Evolutionary conservation across 1,284 basidiomycete genomes (phyloP).

Genomic region (Cutaneotrichosporon cavernicola): DNA sequence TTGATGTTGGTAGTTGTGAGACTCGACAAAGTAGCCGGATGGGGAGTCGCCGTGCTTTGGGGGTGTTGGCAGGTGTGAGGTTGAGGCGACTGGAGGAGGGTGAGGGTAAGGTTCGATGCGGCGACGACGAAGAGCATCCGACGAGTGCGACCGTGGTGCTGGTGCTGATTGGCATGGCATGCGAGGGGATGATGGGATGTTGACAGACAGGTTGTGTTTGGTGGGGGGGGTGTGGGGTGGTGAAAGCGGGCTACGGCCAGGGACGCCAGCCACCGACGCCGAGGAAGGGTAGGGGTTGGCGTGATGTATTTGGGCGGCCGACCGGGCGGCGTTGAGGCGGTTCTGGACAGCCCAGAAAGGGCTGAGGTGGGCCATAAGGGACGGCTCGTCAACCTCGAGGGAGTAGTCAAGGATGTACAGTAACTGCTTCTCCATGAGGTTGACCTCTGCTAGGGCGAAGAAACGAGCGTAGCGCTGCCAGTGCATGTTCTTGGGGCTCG

Average conservation of each 20-base stretch:
- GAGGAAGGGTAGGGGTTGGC: slow-evolving; percentile 7
- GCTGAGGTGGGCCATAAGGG: slow-evolving; percentile 19
- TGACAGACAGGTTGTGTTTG: slow-evolving; percentile 13
- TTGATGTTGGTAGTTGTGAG: not conserved
- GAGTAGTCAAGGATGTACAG: slow-evolving; percentile 85
- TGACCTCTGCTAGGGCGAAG: slow-evolving; percentile 69
- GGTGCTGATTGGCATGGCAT: slow-evolving; percentile 9
- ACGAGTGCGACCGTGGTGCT: slow-evolving; percentile 15
- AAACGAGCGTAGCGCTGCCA: slow-evolving; percentile 73
- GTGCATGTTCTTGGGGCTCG: slow-evolving; percentile 90
- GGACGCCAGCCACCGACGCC: slow-evolving; percentile 4
- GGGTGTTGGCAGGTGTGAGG: slow-evolving; percentile 17
- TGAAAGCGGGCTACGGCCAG: slow-evolving; percentile 7
- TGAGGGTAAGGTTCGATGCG: slow-evolving; percentile 2
- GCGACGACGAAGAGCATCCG: slow-evolving; percentile 11
- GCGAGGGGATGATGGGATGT: slow-evolving; percentile 19
- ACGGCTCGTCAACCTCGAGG: slow-evolving; percentile 72
- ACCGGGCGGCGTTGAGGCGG: slow-evolving; percentile 20
- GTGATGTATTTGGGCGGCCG: slow-evolving; percentile 13
- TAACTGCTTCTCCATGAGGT: slow-evolving; percentile 95
- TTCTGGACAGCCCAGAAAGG: slow-evolving; percentile 26
- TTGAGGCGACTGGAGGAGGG: not conserved
- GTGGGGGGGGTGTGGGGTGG: slow-evolving; percentile 24
- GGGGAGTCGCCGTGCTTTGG: slow-evolving; percentile 15
- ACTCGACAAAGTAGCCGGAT: slow-evolving; percentile 19